Percentiles rank a stretch among this genome's conserved stretches.
phyloP scores from a whole-genome alignment of 306 rosid species.

The Elaeagnus macrophylla region DNA sequence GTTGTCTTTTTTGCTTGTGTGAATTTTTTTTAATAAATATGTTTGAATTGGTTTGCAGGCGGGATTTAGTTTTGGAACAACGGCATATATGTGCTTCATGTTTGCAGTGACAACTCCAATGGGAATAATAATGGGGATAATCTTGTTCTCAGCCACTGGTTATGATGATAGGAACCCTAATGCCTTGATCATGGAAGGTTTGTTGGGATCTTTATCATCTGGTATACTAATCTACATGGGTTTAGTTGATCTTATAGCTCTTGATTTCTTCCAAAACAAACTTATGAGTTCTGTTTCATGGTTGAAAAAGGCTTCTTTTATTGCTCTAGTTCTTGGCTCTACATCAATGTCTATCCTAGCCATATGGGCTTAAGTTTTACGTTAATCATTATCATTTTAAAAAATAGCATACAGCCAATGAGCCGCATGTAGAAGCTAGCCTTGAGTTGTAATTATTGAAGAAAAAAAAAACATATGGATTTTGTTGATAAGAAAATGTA shows the following conservation, averaged over 20 bases:
- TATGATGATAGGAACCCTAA: constrained; percentile 73
- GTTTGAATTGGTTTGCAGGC: constrained; percentile 44
- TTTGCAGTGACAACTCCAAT: constrained; percentile 89
- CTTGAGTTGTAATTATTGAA: too few species aligned
- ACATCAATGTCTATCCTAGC: constrained; percentile 80
- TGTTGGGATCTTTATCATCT: constrained; percentile 77
- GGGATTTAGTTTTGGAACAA: constrained; percentile 57
- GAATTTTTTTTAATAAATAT: too few species aligned
- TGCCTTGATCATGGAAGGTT: constrained; percentile 77
- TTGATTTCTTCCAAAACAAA: constrained; percentile 93
- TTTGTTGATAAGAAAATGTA: too few species aligned
- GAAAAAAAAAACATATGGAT: too few species aligned
- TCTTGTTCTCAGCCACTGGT: constrained; percentile 64
- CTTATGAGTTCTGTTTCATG: constrained; percentile 44
- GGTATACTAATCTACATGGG: constrained; percentile 95
- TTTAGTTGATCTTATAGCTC: constrained; percentile 80
- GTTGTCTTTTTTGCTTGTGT: too few species aligned
- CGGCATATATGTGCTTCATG: constrained; percentile 88
- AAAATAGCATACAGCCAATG: too few species aligned
- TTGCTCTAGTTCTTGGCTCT: constrained; percentile 77
- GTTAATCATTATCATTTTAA: too few species aligned
- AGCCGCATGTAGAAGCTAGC: too few species aligned
- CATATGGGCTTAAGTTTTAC: constrained; percentile 55
- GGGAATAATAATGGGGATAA: constrained; percentile 84
- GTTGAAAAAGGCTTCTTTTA: constrained; percentile 52